Evolutionary conservation across 2,329 filamentous ascomycete genomes (phyloP).

Genomic region (Botryotinia narcissicola): DNA sequence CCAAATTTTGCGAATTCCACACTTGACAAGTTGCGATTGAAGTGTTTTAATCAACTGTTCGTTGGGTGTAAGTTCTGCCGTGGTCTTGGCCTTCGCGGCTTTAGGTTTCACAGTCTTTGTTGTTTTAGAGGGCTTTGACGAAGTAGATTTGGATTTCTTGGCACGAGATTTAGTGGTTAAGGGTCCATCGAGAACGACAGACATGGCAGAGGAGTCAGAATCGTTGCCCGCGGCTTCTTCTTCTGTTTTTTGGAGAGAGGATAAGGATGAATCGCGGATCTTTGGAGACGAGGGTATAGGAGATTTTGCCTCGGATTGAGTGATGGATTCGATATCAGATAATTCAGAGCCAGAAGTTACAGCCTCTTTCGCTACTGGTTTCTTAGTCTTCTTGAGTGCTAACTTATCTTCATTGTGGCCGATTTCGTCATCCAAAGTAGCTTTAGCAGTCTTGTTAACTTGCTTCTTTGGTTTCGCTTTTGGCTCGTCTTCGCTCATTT

Average conservation of each 20-base stretch:
- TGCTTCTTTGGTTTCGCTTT: conserved; percentile 17
- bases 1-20: conserved; percentile 92
- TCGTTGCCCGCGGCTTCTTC: conserved; percentile 39
- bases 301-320: neutral
- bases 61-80: conserved; percentile 52
- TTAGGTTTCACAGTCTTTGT: conserved; percentile 35
- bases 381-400: neutral
- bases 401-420: conserved; percentile 16
- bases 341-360: conserved; percentile 1
- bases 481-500: conserved; percentile 27
- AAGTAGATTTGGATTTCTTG: conserved; percentile 47
- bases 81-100: conserved; percentile 43
- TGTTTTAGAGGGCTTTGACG: conserved; percentile 36
- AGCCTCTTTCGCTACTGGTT: neutral
- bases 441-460: neutral
- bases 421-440: neutral
- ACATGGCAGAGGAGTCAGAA: conserved; percentile 61
- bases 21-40: conserved; percentile 83
- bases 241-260: conserved; percentile 21
- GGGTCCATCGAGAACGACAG: conserved; percentile 67
- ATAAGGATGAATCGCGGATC: conserved; percentile 16
- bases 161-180: conserved; percentile 14
- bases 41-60: conserved; percentile 83
- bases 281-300: conserved; percentile 24
- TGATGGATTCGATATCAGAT: conserved; percentile 12